A percentile compares a stretch with the other conserved stretches of the same genome.
phyloP scores from a whole-genome alignment of 192 early-diverging fungal species.

The Coemansia sp. region DNA sequence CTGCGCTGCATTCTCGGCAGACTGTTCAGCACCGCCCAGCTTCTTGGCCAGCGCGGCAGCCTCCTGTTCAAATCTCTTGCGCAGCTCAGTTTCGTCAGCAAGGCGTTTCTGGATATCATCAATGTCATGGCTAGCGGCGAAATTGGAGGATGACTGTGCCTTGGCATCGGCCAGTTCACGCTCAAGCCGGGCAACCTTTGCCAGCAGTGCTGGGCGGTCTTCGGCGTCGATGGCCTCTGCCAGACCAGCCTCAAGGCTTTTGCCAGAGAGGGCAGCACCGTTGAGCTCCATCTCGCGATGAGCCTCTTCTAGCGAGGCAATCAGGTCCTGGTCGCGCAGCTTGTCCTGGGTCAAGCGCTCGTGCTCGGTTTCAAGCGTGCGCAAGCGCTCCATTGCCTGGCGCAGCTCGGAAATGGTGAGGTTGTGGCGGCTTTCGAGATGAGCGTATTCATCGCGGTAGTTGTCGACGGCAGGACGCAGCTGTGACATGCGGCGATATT shows the following conservation, averaged over 20 bases:
- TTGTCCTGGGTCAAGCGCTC: conserved; percentile 66
- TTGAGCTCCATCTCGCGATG: conserved; percentile 78
- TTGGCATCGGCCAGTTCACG: conserved; percentile 56
- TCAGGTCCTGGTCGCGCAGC: conserved; percentile 70
- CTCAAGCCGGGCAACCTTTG: conserved; percentile 63
- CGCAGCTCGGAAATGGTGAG: conserved; percentile 68
- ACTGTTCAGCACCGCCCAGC: conserved; percentile 19
- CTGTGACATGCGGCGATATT: conserved; percentile 76
- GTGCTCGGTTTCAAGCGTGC: conserved; percentile 59
- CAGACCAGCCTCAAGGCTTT: conserved; percentile 28
- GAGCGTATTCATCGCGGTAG: conserved; percentile 78
- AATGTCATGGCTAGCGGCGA: conserved; percentile 40
- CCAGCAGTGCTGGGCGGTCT: conserved; percentile 43
- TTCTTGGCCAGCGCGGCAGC: conserved; percentile 20
- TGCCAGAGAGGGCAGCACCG: conserved; percentile 37
- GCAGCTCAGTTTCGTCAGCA: conserved; percentile 28
- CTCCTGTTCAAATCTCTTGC: conserved; percentile 51
- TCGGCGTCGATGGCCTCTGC: conserved; percentile 37
- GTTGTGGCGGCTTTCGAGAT: conserved; percentile 72
- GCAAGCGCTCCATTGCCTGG: conserved; percentile 70
- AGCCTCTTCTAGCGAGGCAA: conserved; percentile 74
- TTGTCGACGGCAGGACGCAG: conserved; percentile 84
- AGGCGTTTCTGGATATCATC: conserved; percentile 46
- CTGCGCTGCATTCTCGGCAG: conserved; percentile 14
- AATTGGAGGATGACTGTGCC: conserved; percentile 13